Evolutionary conservation across 108 stramenopile genomes (phyloP).

Genomic region (Nitzschia sp.): DNA sequence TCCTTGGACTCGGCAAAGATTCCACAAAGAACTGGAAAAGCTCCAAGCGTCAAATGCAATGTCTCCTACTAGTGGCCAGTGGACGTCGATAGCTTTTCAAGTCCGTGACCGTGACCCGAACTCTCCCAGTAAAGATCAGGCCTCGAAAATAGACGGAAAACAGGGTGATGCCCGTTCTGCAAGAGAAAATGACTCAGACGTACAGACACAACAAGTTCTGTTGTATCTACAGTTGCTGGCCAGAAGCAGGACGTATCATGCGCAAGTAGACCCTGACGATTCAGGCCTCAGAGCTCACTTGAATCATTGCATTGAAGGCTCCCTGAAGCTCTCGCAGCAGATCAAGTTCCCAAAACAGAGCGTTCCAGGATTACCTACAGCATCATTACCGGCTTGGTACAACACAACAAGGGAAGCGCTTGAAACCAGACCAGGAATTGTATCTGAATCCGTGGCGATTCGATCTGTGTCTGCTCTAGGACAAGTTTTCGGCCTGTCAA

Average conservation of each 20-base stretch:
- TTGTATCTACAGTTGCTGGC: slow-evolving; percentile 40
- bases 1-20: slow-evolving; percentile 45
- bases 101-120: neutral
- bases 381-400: slow-evolving; percentile 49
- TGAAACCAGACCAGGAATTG: neutral
- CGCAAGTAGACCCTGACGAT: slow-evolving; percentile 1
- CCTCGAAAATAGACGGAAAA: neutral
- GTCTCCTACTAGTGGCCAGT: slow-evolving; percentile 35
- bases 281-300: neutral
- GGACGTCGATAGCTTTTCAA: slow-evolving; percentile 46
- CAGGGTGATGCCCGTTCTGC: neutral
- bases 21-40: slow-evolving; percentile 27
- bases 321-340: slow-evolving; percentile 51
- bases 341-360: slow-evolving; percentile 52
- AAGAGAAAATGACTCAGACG: slow-evolving; percentile 2
- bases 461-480: slow-evolving; percentile 49
- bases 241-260: slow-evolving; percentile 21
- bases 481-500: slow-evolving; percentile 56
- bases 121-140: neutral
- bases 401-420: slow-evolving; percentile 20
- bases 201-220: slow-evolving; percentile 8
- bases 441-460: slow-evolving; percentile 38
- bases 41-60: neutral
- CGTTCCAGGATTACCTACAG: slow-evolving; percentile 8
- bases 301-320: slow-evolving; percentile 45